phyloP scores from a whole-genome alignment of 2,329 filamentous ascomycete species.

The Fusarium kyushuense region DNA sequence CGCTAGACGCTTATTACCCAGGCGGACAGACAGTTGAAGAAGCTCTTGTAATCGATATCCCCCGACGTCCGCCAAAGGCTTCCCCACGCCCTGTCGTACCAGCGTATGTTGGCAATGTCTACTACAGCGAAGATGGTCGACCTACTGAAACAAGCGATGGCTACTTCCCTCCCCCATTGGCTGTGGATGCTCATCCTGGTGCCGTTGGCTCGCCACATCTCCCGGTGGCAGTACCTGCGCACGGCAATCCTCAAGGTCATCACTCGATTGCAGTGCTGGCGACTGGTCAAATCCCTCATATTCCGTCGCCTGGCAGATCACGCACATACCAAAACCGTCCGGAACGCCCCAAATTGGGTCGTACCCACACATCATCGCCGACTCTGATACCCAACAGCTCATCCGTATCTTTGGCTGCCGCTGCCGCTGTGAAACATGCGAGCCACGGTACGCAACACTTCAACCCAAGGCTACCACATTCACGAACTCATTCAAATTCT shows the following conservation, averaged over 20 bases:
- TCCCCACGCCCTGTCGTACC: slow-evolving; percentile 66
- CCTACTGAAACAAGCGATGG: slow-evolving; percentile 79
- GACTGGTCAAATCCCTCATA: slow-evolving; percentile 81
- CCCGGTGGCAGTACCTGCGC: slow-evolving; percentile 55
- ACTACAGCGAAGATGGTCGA: slow-evolving; percentile 71
- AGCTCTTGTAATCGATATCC: slow-evolving; percentile 90
- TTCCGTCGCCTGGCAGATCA: slow-evolving; percentile 82
- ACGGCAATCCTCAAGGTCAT: slow-evolving; percentile 51
- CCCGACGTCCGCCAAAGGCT: slow-evolving; percentile 81
- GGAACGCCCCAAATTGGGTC: slow-evolving; percentile 70
- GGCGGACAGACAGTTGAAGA: slow-evolving; percentile 90
- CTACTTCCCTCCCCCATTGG: slow-evolving; percentile 84
- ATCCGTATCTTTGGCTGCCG: slow-evolving; percentile 51
- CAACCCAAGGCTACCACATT: slow-evolving; percentile 59
- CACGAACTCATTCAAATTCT: slow-evolving; percentile 70
- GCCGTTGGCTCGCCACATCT: slow-evolving; percentile 59
- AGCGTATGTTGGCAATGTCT: slow-evolving; percentile 59
- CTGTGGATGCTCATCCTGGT: slow-evolving; percentile 58
- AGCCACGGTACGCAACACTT: slow-evolving; percentile 53
- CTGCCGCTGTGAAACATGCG: slow-evolving; percentile 47
- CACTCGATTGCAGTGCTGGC: slow-evolving; percentile 84
- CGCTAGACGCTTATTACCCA: slow-evolving; percentile 85
- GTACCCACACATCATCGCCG: slow-evolving; percentile 85
- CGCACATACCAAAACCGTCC: slow-evolving; percentile 69
- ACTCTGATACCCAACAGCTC: slow-evolving; percentile 69